Conservation (phyloP, 192 early-diverging fungal species). For the Entophlyctis luteolus region DNA sequence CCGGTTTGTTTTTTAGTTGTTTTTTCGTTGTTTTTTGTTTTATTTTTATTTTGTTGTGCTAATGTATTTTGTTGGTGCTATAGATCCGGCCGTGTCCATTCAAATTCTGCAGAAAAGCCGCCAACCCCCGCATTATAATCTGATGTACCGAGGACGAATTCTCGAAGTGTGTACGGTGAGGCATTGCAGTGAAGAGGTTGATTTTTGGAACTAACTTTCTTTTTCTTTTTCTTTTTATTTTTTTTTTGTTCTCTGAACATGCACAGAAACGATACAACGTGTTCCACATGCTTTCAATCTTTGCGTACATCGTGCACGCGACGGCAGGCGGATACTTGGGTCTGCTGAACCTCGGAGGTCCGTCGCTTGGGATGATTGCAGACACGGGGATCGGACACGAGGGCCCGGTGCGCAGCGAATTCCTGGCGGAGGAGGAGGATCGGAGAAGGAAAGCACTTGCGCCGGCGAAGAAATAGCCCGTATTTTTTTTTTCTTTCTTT, state of each 20-base stretch:
- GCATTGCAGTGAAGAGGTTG: too few species aligned
- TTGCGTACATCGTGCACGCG: conserved; percentile 36
- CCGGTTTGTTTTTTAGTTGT: conserved; percentile 26
- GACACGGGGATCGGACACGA: neutral
- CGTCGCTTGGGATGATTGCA: conserved; percentile 15
- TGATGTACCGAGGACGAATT: conserved; percentile 28
- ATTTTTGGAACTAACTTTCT: too few species aligned
- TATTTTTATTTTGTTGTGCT: too few species aligned
- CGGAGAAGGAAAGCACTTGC: neutral
- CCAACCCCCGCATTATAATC: conserved; percentile 36
- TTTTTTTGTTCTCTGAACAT: neutral
- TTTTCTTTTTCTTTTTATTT: too few species aligned
- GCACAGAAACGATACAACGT: conserved; percentile 46
- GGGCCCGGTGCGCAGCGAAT: conserved; percentile 3
- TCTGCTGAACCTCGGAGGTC: conserved; percentile 23
- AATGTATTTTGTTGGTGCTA: too few species aligned
- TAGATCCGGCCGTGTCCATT: conserved; percentile 23
- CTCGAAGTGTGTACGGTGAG: conserved; percentile 40
- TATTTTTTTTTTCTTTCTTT: too few species aligned
- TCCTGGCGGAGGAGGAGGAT: conserved; percentile 16
- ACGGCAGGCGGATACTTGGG: conserved; percentile 40
- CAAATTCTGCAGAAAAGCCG: conserved; percentile 35
- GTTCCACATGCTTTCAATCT: conserved; percentile 38
- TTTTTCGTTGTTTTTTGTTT: too few species aligned
- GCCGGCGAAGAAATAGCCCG: too few species aligned